Evolutionary conservation across 768 basidiomycete genomes (phyloP).

Genomic region (Lactifluus piperatus): DNA sequence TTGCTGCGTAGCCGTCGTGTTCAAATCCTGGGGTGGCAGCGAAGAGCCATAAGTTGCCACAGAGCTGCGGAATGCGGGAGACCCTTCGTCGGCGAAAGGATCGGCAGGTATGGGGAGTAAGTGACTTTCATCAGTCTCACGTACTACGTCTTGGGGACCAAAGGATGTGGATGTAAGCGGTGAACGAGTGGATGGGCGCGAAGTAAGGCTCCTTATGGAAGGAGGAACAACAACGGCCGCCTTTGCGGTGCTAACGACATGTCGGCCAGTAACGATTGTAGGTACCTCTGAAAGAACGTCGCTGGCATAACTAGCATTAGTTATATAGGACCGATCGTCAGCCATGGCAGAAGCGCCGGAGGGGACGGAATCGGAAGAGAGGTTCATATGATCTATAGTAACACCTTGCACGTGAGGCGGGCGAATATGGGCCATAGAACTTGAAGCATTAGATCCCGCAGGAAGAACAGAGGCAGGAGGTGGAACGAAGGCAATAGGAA

Average conservation of each 20-base stretch:
- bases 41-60: conserved; percentile 18
- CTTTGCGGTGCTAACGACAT: conserved; percentile 68
- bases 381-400: conserved; percentile 52
- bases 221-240: conserved; percentile 64
- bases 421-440: conserved; percentile 34
- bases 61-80: conserved; percentile 27
- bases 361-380: conserved; percentile 43
- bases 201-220: conserved; percentile 33
- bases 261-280: conserved; percentile 69
- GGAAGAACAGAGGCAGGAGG: conserved; percentile 41
- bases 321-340: conserved; percentile 61
- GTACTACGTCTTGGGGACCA: conserved; percentile 55
- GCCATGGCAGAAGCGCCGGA: conserved; percentile 43
- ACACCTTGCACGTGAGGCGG: conserved; percentile 53
- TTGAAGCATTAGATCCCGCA: conserved; percentile 4
- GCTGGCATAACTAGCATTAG: conserved; percentile 65
- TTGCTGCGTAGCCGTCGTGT: background rate
- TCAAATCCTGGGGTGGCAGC: conserved; percentile 24
- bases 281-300: conserved; percentile 77
- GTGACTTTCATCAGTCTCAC: conserved; percentile 35
- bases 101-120: conserved; percentile 28
- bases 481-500: conserved; percentile 70
- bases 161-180: conserved; percentile 67
- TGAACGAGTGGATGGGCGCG: conserved; percentile 43
- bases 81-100: conserved; percentile 61